Evolutionary conservation across 1,284 basidiomycete species (phyloP).

Genomic region (Cutaneotrichosporon sp.): DNA sequence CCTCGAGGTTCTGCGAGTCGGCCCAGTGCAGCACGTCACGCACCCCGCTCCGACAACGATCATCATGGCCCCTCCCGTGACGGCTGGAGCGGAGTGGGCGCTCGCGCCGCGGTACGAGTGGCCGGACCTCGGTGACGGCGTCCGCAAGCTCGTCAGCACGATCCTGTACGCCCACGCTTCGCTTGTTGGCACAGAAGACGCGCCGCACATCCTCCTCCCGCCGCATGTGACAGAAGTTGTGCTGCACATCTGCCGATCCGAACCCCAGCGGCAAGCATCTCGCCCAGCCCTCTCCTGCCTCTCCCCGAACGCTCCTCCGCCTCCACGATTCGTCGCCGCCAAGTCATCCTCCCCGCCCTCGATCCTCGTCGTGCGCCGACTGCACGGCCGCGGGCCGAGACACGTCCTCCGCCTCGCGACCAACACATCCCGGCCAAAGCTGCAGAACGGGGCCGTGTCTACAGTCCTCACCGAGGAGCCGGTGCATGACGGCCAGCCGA

Average conservation of each 20-base stretch:
- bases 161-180: neutral
- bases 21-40: conserved; percentile 2
- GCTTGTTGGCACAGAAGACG: neutral
- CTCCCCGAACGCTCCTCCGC: neutral
- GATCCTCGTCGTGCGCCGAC: neutral
- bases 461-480: neutral
- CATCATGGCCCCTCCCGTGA: neutral
- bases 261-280: neutral
- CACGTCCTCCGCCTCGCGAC: neutral
- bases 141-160: neutral
- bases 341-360: neutral
- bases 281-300: neutral
- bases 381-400: neutral
- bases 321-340: too few species aligned
- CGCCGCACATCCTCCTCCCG: conserved; percentile 4
- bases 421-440: neutral
- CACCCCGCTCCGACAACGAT: neutral
- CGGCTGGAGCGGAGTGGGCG: neutral
- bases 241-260: conserved; percentile 5
- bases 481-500: neutral
- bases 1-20: neutral
- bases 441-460: neutral
- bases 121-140: conserved; percentile 1
- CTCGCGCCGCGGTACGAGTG: conserved; percentile 2
- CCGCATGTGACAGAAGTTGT: neutral